Base-by-base conservation (phyloP, 2,329 filamentous ascomycete genomes). In the Fragosphaeria purpurea region DNA sequence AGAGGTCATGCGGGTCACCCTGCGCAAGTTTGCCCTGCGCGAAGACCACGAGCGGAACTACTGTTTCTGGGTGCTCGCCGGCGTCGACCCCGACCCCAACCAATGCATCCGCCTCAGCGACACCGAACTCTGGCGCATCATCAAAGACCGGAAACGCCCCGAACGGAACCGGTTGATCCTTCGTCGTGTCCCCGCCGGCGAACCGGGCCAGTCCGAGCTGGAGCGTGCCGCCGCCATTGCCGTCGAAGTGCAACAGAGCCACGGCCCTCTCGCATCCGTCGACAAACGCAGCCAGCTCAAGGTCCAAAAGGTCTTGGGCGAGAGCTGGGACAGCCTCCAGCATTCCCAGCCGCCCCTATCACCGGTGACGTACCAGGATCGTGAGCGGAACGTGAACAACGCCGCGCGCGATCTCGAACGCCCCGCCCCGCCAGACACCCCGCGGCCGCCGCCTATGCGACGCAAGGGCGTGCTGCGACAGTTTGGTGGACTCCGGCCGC, bases 31-130 rank as follows among this genome's bases (percentile, higher is more conserved):
- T 56, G 82, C 83, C 41, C 76, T 95, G 34, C 86, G 89, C 30
- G 89, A 95, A 62, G 87, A 91, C 55, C 89, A 96, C 61, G 86
- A 93, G 64, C 82, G 89, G 60, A 95, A 94, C 62, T 97, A 95
- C 69, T 96, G 90, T 71, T 97, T 98, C 70, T 97, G 93, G 74
- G 85, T 95, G 1, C 74, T 97, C 52, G 84, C 88, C 57, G 91
- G 90, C 47, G 73, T 88, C 40, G 88, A 96, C 45, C 83, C 90
- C 2, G 85, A 93, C 58, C 85, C 88, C 34, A 79, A 77, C 46
- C 82, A 89, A 62, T 94, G 88, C 64, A 83, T 89, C 53, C 82
- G 87, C 46, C 74, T 97, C 40, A 83, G 84, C 37, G 93, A 98
- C 61, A 83, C 82, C 5, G 93, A 98, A 64, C 72, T 98, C 9